Conservation (phyloP, 345 rosid genomes). For the Laguncularia racemosa region DNA sequence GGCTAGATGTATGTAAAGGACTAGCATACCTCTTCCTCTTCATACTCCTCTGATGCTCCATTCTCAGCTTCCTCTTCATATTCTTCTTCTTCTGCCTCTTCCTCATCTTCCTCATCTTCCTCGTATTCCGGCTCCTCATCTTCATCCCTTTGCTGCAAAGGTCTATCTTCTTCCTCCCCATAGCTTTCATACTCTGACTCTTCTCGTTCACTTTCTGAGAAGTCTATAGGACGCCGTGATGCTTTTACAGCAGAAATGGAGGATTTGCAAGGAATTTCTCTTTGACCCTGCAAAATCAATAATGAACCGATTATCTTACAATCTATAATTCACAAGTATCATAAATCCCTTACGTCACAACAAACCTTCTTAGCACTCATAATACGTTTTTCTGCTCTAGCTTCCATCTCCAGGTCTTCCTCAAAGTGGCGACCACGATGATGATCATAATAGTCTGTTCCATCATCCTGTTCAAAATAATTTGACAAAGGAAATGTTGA, state of each 20-base stretch:
- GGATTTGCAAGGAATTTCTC: constrained; percentile 56
- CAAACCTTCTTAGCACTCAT: constrained; percentile 92
- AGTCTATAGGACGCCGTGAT: constrained; percentile 60
- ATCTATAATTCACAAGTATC: neutral
- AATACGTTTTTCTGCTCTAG: constrained; percentile 80
- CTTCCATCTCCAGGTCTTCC: constrained; percentile 92
- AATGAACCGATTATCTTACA: neutral
- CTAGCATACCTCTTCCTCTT: constrained; percentile 56
- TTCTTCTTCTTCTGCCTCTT: constrained; percentile 44
- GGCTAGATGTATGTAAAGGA: neutral
- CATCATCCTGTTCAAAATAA: constrained; percentile 61
- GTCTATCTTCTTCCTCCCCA: constrained; percentile 69
- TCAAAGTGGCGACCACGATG: constrained; percentile 71
- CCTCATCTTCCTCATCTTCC: constrained; percentile 81
- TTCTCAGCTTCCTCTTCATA: constrained; percentile 46
- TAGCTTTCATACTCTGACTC: constrained; percentile 96
- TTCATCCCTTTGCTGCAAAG: constrained; percentile 40
- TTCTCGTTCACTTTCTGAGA: constrained; percentile 87
- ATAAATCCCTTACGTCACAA: neutral
- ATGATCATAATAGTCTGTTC: constrained; percentile 67
- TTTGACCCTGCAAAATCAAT: constrained; percentile 45
- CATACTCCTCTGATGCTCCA: constrained; percentile 68
- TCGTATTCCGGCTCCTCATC: constrained; percentile 71
- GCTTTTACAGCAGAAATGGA: constrained; percentile 45
- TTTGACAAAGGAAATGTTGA: too few species aligned